Evolutionary conservation across 495 filamentous ascomycete genomes (phyloP).

Genomic region (Friedmanniomyces simplex): DNA sequence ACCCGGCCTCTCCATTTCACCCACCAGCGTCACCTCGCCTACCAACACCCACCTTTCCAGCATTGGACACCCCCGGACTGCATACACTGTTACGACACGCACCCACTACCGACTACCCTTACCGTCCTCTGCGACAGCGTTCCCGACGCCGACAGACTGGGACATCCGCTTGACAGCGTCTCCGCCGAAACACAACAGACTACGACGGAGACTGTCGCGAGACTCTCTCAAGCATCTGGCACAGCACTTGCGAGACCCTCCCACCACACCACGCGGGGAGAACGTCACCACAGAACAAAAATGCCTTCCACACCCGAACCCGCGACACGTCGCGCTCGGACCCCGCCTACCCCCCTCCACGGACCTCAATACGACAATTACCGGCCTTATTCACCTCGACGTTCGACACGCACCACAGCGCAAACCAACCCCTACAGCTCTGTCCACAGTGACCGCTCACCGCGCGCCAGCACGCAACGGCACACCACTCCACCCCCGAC

Average conservation of each 20-base stretch:
- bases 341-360: constrained; percentile 64
- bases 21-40: background rate
- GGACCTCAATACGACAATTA: constrained; percentile 58
- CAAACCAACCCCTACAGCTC: constrained; percentile 40
- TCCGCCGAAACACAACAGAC: no score
- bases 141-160: background rate
- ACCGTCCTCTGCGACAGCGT: background rate
- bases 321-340: constrained; percentile 42
- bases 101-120: background rate
- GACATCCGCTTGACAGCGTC: no score
- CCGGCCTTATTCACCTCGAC: constrained; percentile 56
- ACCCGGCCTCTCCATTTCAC: background rate
- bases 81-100: background rate
- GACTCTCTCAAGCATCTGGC: no score
- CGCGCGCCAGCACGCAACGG: background rate
- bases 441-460: constrained; percentile 13
- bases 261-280: background rate
- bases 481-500: constrained; percentile 26
- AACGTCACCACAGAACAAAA: constrained; percentile 12
- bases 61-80: background rate
- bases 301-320: constrained; percentile 62
- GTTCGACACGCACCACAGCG: constrained; percentile 40
- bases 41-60: background rate
- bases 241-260: background rate
- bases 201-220: no score